phyloP scores from a whole-genome alignment of 192 early-diverging fungal genomes.

The Borealophlyctis nickersoniae region DNA sequence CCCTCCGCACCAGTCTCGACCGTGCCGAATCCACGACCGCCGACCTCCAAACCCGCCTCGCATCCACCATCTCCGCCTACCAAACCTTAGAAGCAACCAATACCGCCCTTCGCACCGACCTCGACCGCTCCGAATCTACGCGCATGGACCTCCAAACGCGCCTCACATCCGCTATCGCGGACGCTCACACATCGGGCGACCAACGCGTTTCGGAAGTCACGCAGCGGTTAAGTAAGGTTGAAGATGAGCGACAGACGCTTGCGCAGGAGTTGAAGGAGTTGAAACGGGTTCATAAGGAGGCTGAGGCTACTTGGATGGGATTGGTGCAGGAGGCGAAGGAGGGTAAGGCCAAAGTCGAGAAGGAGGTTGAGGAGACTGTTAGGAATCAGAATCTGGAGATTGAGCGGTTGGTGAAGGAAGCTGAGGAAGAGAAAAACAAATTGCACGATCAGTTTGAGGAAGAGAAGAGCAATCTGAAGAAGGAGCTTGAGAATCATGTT shows the following conservation, averaged over 20 bases:
- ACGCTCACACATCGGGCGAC: neutral
- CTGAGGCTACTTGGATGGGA: neutral
- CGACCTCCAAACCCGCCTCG: neutral
- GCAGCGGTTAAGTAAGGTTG: neutral
- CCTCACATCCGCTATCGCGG: neutral
- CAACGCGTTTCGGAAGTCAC: neutral
- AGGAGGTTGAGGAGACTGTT: no score
- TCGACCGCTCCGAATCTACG: neutral
- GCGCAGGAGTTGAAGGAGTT: slow-evolving; percentile 7
- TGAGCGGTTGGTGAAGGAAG: slow-evolving; percentile 1
- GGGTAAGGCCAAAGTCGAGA: neutral
- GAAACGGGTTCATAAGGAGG: neutral
- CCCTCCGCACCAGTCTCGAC: neutral
- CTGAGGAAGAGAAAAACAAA: neutral
- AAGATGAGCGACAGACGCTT: slow-evolving; percentile 4
- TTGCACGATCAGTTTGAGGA: slow-evolving; percentile 12
- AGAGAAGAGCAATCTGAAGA: no score
- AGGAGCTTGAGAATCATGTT: no score
- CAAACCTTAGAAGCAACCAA: neutral
- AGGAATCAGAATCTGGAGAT: no score
- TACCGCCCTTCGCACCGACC: neutral
- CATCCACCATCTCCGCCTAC: neutral
- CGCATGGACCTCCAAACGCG: neutral
- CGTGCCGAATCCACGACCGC: neutral
- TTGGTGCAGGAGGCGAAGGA: neutral